Conservation (phyloP, 2,329 filamentous ascomycete genomes). For the Colletotrichum orbiculare region DNA sequence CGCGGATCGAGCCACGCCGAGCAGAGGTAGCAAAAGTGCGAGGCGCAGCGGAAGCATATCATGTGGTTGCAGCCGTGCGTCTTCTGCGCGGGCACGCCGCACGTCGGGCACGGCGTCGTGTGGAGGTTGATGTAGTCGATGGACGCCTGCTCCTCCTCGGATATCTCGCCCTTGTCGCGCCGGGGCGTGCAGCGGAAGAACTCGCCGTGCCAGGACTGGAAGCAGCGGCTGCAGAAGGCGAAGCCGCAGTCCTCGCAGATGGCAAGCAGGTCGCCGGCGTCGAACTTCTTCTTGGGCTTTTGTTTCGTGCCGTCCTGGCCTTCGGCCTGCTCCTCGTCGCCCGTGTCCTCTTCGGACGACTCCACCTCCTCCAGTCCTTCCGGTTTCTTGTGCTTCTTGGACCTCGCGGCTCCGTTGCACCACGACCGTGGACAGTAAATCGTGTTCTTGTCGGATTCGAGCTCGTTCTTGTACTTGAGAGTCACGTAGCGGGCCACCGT, state of each 20-base stretch:
- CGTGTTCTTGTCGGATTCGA: conserved; percentile 91
- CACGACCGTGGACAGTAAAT: conserved; percentile 92
- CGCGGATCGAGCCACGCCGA: conserved; percentile 83
- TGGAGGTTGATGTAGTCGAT: conserved; percentile 84
- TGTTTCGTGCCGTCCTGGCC: conserved; percentile 31
- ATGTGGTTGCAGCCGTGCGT: conserved; percentile 97
- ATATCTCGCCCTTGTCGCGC: conserved; percentile 75
- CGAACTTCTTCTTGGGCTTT: conserved; percentile 46
- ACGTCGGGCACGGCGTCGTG: conserved; percentile 91
- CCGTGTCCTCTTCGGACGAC: conserved; percentile 62
- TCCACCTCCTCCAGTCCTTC: conserved; percentile 71
- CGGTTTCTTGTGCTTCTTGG: conserved; percentile 78
- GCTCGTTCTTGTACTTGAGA: conserved; percentile 90
- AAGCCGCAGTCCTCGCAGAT: conserved; percentile 91
- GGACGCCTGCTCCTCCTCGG: conserved; percentile 86
- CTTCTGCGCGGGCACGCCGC: conserved; percentile 86
- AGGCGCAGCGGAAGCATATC: conserved; percentile 88
- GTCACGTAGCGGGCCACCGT: conserved; percentile 87
- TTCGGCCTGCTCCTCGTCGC: conserved; percentile 47
- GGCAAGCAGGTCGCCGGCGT: conserved; percentile 73
- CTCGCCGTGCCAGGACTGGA: conserved; percentile 92
- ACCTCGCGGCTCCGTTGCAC: conserved; percentile 90
- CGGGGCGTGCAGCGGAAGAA: conserved; percentile 76
- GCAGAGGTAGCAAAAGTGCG: conserved; percentile 96
- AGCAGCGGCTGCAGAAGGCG: conserved; percentile 82